A percentile compares a stretch with the other conserved stretches of the same genome.
Evolutionary conservation across 345 rosid genomes (phyloP).

Genomic region (Hibiscus mutabilis): DNA sequence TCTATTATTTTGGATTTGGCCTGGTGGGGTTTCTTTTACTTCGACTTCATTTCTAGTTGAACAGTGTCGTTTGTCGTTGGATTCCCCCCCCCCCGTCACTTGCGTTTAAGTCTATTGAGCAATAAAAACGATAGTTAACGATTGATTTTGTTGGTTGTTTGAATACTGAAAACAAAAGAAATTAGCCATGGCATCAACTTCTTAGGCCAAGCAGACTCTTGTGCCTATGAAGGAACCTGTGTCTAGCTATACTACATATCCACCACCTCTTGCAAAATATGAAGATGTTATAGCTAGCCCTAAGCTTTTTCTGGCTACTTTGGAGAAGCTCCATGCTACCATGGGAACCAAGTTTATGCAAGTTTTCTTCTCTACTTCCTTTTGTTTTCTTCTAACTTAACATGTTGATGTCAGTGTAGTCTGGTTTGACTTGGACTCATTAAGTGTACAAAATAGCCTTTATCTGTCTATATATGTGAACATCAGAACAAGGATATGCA

Average conservation of each 20-base stretch:
- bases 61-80: conserved; percentile 2
- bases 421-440: not conserved
- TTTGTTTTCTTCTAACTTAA: not conserved
- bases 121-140: conserved; percentile 5
- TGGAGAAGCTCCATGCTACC: conserved; percentile 70
- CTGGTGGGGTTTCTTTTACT: conserved; percentile 7
- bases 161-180: conserved; percentile 15
- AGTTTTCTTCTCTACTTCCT: not conserved
- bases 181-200: conserved; percentile 74
- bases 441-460: not conserved
- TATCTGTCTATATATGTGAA: not conserved
- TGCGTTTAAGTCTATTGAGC: conserved; percentile 12
- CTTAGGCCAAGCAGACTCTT: conserved; percentile 57
- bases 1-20: not conserved
- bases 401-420: no score
- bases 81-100: not conserved
- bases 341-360: conserved; percentile 94
- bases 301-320: conserved; percentile 56
- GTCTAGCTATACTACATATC: conserved; percentile 32
- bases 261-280: conserved; percentile 61
- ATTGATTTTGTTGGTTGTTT: conserved; percentile 14
- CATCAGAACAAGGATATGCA: not conserved
- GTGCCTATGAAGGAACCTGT: conserved; percentile 40
- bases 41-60: conserved; percentile 9
- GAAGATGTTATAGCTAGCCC: conserved; percentile 55